These are phyloP conservation scores for Orbilia brochopaga DNA, from an alignment of 2,329 filamentous ascomycete genomes.

Conservation along the genomic window DNA sequence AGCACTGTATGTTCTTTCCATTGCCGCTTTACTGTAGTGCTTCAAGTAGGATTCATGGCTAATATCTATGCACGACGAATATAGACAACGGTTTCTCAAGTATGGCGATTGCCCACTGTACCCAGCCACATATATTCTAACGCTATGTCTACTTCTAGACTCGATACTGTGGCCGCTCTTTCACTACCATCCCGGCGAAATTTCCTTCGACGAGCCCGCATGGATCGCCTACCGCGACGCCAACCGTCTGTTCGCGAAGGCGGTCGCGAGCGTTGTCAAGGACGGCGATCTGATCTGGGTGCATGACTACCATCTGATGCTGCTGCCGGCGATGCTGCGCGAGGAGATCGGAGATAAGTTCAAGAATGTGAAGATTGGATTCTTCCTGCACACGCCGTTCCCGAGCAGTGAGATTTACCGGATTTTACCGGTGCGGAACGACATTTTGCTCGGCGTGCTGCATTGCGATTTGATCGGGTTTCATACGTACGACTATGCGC, in stretches of 20 bases:
- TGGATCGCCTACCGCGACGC: constrained; percentile 94
- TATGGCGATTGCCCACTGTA: constrained; percentile 63
- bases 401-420: constrained; percentile 96
- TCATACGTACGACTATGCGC: constrained; percentile 98
- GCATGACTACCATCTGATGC: constrained; percentile 98
- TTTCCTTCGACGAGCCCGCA: constrained; percentile 93
- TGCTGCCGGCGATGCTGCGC: constrained; percentile 91
- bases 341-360: constrained; percentile 75
- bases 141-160: constrained; percentile 65
- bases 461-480: constrained; percentile 96
- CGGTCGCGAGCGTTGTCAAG: constrained; percentile 82
- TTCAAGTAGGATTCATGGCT: not conserved
- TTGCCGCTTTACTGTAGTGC: not conserved
- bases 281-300: constrained; percentile 98
- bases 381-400: constrained; percentile 97
- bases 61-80: not conserved
- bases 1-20: constrained; percentile 67
- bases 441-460: constrained; percentile 82
- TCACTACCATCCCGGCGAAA: constrained; percentile 98
- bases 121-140: too few species aligned
- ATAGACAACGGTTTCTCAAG: constrained; percentile 91
- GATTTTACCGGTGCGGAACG: constrained; percentile 89
- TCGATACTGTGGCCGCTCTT: constrained; percentile 98
- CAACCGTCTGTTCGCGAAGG: constrained; percentile 88
- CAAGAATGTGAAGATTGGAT: constrained; percentile 95